Evolutionary conservation across 306 rosid species (phyloP), one percentile per base, ranked within the genome.

Genomic region (Cucumis cinereus): DNA sequence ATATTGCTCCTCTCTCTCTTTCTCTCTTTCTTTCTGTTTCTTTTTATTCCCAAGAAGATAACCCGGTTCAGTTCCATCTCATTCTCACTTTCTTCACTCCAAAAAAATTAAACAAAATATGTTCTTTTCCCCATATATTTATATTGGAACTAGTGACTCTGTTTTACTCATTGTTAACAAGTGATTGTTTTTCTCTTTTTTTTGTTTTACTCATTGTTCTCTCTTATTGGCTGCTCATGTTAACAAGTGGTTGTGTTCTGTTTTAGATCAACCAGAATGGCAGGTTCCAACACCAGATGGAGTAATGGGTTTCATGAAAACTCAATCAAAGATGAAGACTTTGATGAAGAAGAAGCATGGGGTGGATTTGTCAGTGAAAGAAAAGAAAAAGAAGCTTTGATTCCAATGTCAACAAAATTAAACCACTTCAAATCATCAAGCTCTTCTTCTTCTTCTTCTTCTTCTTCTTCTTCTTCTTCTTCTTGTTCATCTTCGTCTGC

Each of bases 331-430:
- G 86, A 74, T 72, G 87, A 78, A 74, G 92, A 87, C 13, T 88
- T 90, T 78, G 86, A 82, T 78, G 98, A 91, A 83, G 90, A 82
- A 80, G 88, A 80, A 52, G 58, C 86, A 13, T 88, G 96, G 98
- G 81, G 82, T 30, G 35, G 4, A 50, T 73, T 41, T 45, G 66
- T 55, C 19, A 68, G 81, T 2, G 87, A 83, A 64, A 83, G 70
- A 17, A 78, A 71, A 19, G 76, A 69, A 60, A 82, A 73, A 17
- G 78, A 69, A 71, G 85, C 79, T 64, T 79, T 81, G 43, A 79
- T 49, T 56, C 30, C 82, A 24, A 77, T 73, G 33, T 70, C 45
- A 75, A 84, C 75, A 68, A 76, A 79, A 13, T 41, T 60, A 26
- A 75, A 62, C 52, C 83, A 81, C 6, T 69, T n/a, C 11, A 26